A percentile compares a stretch with the other conserved stretches of the same genome.
These are phyloP conservation scores for Xanthoceras sorbifolium DNA, from an alignment of 345 rosid species.

Conservation along the genomic window DNA sequence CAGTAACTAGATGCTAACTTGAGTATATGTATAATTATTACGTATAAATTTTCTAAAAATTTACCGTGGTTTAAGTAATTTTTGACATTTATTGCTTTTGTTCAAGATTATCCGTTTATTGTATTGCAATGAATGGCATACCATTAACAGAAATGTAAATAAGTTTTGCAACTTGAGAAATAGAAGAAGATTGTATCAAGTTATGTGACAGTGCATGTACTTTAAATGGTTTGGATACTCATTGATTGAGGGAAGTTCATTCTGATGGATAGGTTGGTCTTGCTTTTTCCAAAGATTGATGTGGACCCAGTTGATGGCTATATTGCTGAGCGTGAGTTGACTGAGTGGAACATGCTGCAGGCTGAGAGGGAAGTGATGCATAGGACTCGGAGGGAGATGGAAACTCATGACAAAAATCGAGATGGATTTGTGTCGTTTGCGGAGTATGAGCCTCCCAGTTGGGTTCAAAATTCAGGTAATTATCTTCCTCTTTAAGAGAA, in stretches of 20 bases:
- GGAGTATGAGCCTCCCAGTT: conserved; percentile 89
- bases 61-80: no score
- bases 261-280: conserved; percentile 51
- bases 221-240: not conserved
- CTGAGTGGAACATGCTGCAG: conserved; percentile 80
- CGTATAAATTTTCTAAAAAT: no score
- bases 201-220: not conserved
- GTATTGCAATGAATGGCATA: not conserved
- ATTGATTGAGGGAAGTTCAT: conserved; percentile 4
- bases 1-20: not conserved
- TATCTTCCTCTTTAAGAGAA: not conserved
- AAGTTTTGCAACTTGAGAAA: not conserved
- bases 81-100: not conserved
- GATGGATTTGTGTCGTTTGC: conserved; percentile 76
- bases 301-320: conserved; percentile 75
- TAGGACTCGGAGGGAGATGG: conserved; percentile 85
- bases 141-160: no score
- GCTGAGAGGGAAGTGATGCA: conserved; percentile 72
- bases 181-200: not conserved
- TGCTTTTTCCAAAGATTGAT: conserved; percentile 91
- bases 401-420: conserved; percentile 83
- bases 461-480: conserved; percentile 75
- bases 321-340: conserved; percentile 76
- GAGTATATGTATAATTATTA: no score
- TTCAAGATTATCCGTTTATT: not conserved